phyloP scores from a whole-genome alignment of 2,329 filamentous ascomycete species.

The Atkinsonella hypoxylon region DNA sequence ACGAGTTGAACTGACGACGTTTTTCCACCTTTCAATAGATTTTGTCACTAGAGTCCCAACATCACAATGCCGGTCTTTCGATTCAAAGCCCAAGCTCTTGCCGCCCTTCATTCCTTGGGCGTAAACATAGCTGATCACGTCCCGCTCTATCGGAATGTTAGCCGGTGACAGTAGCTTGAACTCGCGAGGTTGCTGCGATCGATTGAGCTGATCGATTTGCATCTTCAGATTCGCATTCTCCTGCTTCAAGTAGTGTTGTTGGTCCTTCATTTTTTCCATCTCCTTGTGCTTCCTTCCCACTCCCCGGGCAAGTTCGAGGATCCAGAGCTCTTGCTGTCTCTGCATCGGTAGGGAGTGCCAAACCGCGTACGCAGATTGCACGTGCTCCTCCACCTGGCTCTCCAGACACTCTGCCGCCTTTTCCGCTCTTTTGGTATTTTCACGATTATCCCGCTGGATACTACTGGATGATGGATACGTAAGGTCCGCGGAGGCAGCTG shows the following conservation, averaged over 20 bases:
- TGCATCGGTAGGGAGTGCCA: conserved; percentile 56
- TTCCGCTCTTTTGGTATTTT: conserved; percentile 36
- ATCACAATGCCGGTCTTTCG: conserved; percentile 41
- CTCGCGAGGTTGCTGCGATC: conserved; percentile 47
- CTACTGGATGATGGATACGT: conserved; percentile 32
- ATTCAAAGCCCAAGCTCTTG: conserved; percentile 30
- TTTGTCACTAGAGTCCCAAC: conserved; percentile 37
- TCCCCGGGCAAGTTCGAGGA: conserved; percentile 47
- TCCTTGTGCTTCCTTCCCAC: conserved; percentile 46
- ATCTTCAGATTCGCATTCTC: conserved; percentile 43
- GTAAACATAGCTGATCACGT: conserved; percentile 33
- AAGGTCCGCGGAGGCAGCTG: conserved; percentile 37
- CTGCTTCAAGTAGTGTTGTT: conserved; percentile 40
- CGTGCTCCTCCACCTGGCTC: conserved; percentile 58
- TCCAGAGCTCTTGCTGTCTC: conserved; percentile 47
- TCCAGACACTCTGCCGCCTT: conserved; percentile 48
- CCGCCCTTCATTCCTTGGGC: conserved; percentile 31
- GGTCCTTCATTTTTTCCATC: conserved; percentile 36
- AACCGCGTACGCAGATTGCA: conserved; percentile 63
- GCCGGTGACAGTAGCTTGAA: conserved; percentile 40
- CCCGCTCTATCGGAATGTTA: conserved; percentile 39
- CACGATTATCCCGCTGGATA: conserved; percentile 30
- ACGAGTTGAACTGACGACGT: conserved; percentile 41
- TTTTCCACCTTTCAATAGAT: conserved; percentile 52
- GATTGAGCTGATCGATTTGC: conserved; percentile 48